These are phyloP conservation scores for Saturnispora kantuleensis DNA, from an alignment of 805 yeast genomes.

Conservation along the genomic window DNA sequence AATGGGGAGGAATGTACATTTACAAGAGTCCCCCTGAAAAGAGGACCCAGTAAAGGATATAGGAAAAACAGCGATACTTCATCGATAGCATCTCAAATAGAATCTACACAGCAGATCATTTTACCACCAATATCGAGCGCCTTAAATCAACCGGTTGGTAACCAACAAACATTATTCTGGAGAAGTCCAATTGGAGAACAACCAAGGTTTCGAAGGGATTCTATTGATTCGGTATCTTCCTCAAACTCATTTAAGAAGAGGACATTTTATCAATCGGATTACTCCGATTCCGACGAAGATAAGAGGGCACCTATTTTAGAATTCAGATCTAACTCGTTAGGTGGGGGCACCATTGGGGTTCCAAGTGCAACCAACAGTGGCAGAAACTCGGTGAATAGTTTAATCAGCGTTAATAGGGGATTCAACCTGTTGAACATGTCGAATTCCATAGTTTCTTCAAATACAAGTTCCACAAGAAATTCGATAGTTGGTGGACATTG, in stretches of 20 bases:
- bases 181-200: constrained; percentile 52
- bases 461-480: constrained; percentile 1
- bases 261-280: constrained; percentile 11
- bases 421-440: background rate
- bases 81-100: background rate
- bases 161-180: constrained; percentile 35
- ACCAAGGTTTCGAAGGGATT: constrained; percentile 24
- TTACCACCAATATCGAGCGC: constrained; percentile 20
- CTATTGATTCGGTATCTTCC: constrained; percentile 42
- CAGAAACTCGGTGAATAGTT: background rate
- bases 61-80: constrained; percentile 11
- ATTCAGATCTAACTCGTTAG: no score
- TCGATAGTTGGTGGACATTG: background rate
- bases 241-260: constrained; percentile 14
- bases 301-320: no score
- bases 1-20: constrained; percentile 56
- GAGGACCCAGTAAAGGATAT: constrained; percentile 75
- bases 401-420: constrained; percentile 4
- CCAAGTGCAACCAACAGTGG: no score
- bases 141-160: background rate
- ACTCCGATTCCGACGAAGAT: constrained; percentile 29
- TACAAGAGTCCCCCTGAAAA: constrained; percentile 59
- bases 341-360: no score
- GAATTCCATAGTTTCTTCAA: background rate
- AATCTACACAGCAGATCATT: constrained; percentile 14